Evolutionary conservation across 1,139 yeast genomes (phyloP), one percentile per base, ranked within the genome.

Genomic region (Nakaseomyces glabratus): DNA sequence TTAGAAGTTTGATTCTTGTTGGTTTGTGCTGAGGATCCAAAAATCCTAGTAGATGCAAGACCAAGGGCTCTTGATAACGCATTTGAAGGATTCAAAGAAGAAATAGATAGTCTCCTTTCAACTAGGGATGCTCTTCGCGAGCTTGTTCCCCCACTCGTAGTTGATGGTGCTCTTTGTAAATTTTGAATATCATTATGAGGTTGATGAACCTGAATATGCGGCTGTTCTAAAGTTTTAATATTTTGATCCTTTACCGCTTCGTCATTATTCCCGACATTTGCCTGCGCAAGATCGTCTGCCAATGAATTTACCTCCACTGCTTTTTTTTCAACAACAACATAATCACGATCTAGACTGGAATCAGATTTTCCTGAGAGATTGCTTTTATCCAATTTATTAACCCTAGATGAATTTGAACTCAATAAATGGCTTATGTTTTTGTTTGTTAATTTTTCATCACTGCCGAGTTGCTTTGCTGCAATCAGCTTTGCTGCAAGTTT

Each of bases 291-390:
- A 54, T 86, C 94, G 58, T 90, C 97, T 7, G 97, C 97, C 38
- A 90, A 66, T 1, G 95, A 93, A 61, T 90, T 90, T 8, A 90
- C 94, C 57, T 90, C 97, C 4, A 90, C 96, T 0, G 93, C 85
- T 35, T 93, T 71, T 57, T 86, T 88, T 56, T 90, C 97, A 17
- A 90, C 90, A 24, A 90, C 94, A 30, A 90, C 97, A 49, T 90
- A 90, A 50, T 86, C 96, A 44, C 74, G 76, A 47, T 82, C 93
- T 37, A 77, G 33, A 19, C 42, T 41, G 14, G 42, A 30, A 26
- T 47, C 53, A 8, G 46, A 43, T 18, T 31, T 37, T 16, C 26
- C 33, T 29, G 45, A 28, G 2, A 11, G 28, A 16, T 11, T 10
- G 33, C 18, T 6, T n/a, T 21, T 16, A 21, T 13, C 21, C 10